phyloP scores from a whole-genome alignment of 2,329 filamentous ascomycete species.

The Neurospora sp. region DNA sequence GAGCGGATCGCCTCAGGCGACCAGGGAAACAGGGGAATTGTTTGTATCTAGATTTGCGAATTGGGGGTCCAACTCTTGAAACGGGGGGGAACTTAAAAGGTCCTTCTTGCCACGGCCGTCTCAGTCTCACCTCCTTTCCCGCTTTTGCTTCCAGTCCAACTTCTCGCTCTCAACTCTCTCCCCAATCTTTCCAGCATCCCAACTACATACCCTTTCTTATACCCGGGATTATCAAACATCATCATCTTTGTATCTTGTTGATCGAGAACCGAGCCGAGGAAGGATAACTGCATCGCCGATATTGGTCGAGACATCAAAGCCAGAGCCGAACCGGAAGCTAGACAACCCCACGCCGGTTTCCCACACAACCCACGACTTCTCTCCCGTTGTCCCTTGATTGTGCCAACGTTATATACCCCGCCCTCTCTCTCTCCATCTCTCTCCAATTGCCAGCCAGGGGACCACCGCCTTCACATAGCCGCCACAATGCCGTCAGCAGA shows the following conservation, averaged over 20 bases:
- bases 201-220: neutral
- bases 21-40: neutral
- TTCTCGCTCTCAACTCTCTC: neutral
- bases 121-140: neutral
- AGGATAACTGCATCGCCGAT: neutral
- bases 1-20: neutral
- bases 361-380: neutral
- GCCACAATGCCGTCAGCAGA: conserved; percentile 63
- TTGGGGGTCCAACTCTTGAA: neutral
- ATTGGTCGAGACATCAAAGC: neutral
- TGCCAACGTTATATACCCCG: neutral
- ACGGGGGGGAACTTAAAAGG: neutral
- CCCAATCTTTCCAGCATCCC: neutral
- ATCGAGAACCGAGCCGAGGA: neutral
- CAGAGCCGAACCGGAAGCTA: neutral
- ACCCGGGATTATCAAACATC: neutral
- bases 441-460: neutral
- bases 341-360: neutral
- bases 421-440: neutral
- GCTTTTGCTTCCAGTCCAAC: neutral
- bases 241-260: neutral
- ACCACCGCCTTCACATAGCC: neutral
- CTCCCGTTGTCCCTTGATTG: neutral
- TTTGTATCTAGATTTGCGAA: neutral
- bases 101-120: neutral